Conservation (phyloP, 495 filamentous ascomycete genomes). For the Penicillium canescens region DNA sequence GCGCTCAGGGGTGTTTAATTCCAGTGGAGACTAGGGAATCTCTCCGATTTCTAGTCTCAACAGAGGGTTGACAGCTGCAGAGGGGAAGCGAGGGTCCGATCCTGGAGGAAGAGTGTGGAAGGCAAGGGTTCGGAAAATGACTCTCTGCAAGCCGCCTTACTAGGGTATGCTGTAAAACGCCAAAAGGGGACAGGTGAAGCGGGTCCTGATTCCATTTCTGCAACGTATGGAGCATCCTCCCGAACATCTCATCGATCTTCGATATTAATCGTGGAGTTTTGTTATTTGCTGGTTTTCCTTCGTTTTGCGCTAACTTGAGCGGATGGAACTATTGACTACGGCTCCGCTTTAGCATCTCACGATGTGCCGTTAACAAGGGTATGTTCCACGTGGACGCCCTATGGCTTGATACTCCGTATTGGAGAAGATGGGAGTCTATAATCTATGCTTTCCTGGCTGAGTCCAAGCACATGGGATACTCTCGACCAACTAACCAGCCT, state of each 20-base stretch:
- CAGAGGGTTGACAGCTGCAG: constrained; percentile 36
- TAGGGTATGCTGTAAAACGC: constrained; percentile 10
- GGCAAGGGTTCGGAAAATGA: background rate
- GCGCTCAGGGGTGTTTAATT: constrained; percentile 20
- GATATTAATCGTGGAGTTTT: constrained; percentile 6
- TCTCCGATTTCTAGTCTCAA: constrained; percentile 35
- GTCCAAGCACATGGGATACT: constrained; percentile 19
- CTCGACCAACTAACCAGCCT: background rate
- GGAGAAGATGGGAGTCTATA: background rate
- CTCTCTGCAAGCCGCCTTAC: background rate
- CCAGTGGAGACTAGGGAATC: constrained; percentile 37
- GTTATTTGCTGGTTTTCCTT: background rate
- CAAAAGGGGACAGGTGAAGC: constrained; percentile 6
- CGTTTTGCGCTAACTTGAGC: constrained; percentile 3
- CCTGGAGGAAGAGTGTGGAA: background rate
- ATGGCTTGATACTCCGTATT: background rate
- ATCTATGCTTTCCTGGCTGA: background rate
- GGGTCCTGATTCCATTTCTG: constrained; percentile 10
- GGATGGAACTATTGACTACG: constrained; percentile 17
- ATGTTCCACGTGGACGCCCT: constrained; percentile 11
- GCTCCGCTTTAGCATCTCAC: constrained; percentile 12
- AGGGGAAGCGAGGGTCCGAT: constrained; percentile 9
- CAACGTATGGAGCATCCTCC: constrained; percentile 3
- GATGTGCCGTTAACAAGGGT: background rate
- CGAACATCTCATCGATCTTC: constrained; percentile 33